Percentiles rank a stretch among this genome's conserved stretches.
phyloP scores from a whole-genome alignment of 441 rosid species.

The Erysimum cheiri region DNA sequence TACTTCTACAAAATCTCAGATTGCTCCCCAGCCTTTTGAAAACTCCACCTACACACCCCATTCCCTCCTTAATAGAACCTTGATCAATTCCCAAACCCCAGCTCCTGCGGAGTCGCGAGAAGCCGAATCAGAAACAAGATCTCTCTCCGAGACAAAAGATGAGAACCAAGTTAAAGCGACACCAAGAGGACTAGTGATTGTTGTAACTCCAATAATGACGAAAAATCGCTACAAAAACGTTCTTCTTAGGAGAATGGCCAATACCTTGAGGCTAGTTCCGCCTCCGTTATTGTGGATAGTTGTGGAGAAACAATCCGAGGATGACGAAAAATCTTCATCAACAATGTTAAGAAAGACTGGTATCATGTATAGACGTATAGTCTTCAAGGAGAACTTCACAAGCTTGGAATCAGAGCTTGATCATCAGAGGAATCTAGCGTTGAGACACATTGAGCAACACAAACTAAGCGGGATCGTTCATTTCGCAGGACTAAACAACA shows the following conservation, averaged over 20 bases:
- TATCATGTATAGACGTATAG: constrained; percentile 86
- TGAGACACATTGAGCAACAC: constrained; percentile 82
- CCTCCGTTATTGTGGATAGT: constrained; percentile 90
- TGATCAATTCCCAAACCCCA: constrained; percentile 31
- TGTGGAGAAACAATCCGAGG: constrained; percentile 62
- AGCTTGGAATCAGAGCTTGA: constrained; percentile 66
- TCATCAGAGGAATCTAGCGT: constrained; percentile 78
- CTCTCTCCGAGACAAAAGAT: constrained; percentile 35
- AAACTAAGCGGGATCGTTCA: constrained; percentile 84
- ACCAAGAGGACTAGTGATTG: constrained; percentile 59
- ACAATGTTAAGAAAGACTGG: constrained; percentile 78
- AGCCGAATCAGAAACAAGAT: constrained; percentile 30
- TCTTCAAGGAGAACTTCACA: constrained; percentile 74
- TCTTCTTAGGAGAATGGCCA: constrained; percentile 72
- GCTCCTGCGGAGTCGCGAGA: constrained; percentile 39
- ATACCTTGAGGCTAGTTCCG: constrained; percentile 67
- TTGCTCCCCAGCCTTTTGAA: constrained; percentile 46
- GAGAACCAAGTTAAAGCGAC: constrained; percentile 13
- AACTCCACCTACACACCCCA: constrained; percentile 37
- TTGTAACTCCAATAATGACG: constrained; percentile 65
- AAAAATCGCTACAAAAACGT: constrained; percentile 51
- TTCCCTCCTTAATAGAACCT: constrained; percentile 39
- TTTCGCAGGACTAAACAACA: constrained; percentile 82
- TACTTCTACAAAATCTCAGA: constrained; percentile 42
- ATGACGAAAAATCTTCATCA: constrained; percentile 51